Evolutionary conservation across 352 stramenopile genomes (phyloP), one percentile per base, ranked within the genome.

Genomic region (Peronospora destructor): DNA sequence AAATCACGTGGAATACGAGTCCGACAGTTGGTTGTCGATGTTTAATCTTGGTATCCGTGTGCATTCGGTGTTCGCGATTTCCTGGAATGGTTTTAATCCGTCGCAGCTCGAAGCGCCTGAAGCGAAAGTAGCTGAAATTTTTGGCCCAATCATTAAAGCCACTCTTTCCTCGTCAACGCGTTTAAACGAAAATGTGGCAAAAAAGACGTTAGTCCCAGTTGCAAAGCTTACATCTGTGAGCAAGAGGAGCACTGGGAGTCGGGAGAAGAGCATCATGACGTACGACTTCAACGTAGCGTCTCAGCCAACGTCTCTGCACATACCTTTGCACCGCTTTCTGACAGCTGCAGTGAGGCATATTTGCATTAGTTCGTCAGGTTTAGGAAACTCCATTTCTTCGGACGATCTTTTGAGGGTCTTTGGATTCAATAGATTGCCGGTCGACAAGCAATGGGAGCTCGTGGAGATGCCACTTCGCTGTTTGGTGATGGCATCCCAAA

Each of bases 31-130:
- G 84, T 53, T 94, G 36, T 84, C 81, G 5, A 92, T 91, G 71
- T 94, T 94, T 56, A 94, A 94, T 33, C 68, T 94, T 14, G 84
- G 84, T 14, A 94, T 94, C 50, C 81, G 83, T 7, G 66, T 92
- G 12, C 84, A 94, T 56, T 89, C 84, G 9, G 66, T 92, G 2
- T 94, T 92, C 28, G 75, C 81, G 13, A 72, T 89, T 2, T 67
- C 81, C 1, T 91, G 81, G 78, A 84, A 81, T 43, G 73, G 78
- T 2, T 84, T 90, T 46, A 66, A 67, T 9, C 51, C 63, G 4
- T 63, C 58, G 1, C 60, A 74, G 17, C 54, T 88, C 4, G 35
- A 67, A 45, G 14, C 40, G 13, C 42, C 67, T 7, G 49, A 70
- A 16, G 19, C 51, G 12, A 44, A 59, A 7, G 45, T 91, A 29